Evolutionary conservation across 306 rosid genomes (phyloP).

Genomic region (Quercus bicolor): DNA sequence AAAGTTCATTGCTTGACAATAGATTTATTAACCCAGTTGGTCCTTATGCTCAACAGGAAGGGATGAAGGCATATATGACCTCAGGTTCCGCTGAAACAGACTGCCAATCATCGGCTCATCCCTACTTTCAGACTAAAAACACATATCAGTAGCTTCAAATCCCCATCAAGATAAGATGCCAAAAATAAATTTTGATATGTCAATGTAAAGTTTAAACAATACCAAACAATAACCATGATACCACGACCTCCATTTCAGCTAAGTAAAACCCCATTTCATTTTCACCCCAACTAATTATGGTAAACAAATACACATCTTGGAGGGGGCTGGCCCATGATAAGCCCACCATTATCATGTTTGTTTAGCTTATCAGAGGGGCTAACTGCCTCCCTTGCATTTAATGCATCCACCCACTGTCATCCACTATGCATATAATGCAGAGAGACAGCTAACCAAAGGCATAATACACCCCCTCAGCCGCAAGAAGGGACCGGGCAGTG

Average conservation of each 20-base stretch:
- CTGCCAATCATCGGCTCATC: background rate
- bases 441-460: too few relatives aligned
- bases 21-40: background rate
- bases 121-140: background rate
- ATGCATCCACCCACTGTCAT: too few relatives aligned
- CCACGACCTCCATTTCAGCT: background rate
- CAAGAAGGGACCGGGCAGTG: too few relatives aligned
- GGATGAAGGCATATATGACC: too few relatives aligned
- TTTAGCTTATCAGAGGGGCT: too few relatives aligned
- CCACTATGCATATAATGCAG: too few relatives aligned
- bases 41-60: background rate
- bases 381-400: too few relatives aligned
- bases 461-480: too few relatives aligned
- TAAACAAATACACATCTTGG: background rate
- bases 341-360: too few relatives aligned
- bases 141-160: background rate
- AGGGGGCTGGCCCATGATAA: too few relatives aligned
- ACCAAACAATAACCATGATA: background rate
- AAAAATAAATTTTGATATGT: background rate
- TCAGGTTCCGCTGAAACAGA: background rate
- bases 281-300: background rate
- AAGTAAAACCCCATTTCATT: background rate
- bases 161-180: background rate
- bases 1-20: background rate
- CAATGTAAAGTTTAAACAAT: background rate